Conservation (phyloP, 2,329 filamentous ascomycete species). For the Hirsutella minnesotensis region DNA sequence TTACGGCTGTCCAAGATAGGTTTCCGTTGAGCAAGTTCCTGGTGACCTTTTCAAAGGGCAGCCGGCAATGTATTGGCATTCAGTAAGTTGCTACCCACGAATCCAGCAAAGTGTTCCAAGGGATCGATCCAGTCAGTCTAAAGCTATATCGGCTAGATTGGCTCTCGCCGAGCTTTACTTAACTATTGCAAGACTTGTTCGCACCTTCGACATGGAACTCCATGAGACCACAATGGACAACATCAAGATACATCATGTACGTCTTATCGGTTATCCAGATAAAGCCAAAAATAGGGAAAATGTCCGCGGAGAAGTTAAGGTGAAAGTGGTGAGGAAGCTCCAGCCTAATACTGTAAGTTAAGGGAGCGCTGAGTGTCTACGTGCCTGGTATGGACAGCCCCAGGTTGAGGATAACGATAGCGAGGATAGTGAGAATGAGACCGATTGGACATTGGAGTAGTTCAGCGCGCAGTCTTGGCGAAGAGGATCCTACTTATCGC, state of each 20-base stretch:
- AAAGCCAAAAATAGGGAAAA: not conserved
- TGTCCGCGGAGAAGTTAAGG: not conserved
- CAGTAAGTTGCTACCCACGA: not conserved
- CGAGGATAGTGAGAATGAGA: too few species aligned
- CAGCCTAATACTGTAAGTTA: not conserved
- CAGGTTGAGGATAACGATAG: too few species aligned
- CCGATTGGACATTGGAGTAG: too few species aligned
- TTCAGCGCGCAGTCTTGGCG: too few species aligned
- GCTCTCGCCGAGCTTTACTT: slow-evolving; percentile 7
- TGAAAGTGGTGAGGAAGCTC: not conserved
- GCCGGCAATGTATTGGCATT: not conserved
- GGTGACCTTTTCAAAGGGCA: slow-evolving; percentile 1
- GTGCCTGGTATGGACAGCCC: too few species aligned
- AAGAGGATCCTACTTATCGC: too few species aligned
- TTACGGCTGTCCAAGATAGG: not conserved
- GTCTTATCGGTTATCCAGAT: slow-evolving; percentile 6
- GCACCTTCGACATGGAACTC: slow-evolving; percentile 10
- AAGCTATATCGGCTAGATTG: slow-evolving; percentile 3
- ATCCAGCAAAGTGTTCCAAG: not conserved
- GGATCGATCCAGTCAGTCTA: not conserved
- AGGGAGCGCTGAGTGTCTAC: too few species aligned
- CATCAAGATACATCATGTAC: slow-evolving; percentile 4
- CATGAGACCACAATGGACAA: slow-evolving; percentile 6
- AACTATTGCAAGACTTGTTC: slow-evolving; percentile 6
- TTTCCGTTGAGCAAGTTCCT: not conserved